A percentile compares a stretch with the other conserved stretches of the same genome.
These are phyloP conservation scores for Sporothrix luriei DNA, from an alignment of 2,329 filamentous ascomycete genomes.

Conservation along the genomic window DNA sequence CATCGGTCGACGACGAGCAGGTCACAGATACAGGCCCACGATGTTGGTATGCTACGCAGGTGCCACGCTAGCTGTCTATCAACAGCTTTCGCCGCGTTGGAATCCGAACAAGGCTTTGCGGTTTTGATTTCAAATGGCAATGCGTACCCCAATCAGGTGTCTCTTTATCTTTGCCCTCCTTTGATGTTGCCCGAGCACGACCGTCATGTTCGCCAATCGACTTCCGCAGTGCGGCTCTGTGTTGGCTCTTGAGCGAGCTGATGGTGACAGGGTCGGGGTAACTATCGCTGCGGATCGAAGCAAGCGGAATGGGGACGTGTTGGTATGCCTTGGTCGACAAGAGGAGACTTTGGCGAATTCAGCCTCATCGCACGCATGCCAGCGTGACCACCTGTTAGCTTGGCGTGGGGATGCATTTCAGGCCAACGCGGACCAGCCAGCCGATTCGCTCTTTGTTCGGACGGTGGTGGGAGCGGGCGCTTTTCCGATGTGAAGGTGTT, in stretches of 20 bases:
- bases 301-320: background rate
- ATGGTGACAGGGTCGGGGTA: constrained; percentile 1
- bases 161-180: background rate
- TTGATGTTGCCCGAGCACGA: background rate
- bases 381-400: constrained; percentile 10
- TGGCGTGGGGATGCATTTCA: background rate
- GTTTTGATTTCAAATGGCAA: constrained; percentile 17
- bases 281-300: constrained; percentile 10
- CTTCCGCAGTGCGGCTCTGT: background rate
- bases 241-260: background rate
- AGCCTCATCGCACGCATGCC: constrained; percentile 10
- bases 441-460: background rate
- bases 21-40: constrained; percentile 5
- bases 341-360: constrained; percentile 2
- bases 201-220: background rate
- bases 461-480: background rate
- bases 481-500: constrained; percentile 19
- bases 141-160: background rate
- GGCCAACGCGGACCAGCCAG: background rate
- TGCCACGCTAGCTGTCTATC: background rate
- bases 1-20: background rate
- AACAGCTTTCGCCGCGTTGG: background rate
- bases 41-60: background rate
- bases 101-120: background rate
- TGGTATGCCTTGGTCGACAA: constrained; percentile 15